Conservation (phyloP, 768 basidiomycete species). For the Amanita pallidorosea region DNA sequence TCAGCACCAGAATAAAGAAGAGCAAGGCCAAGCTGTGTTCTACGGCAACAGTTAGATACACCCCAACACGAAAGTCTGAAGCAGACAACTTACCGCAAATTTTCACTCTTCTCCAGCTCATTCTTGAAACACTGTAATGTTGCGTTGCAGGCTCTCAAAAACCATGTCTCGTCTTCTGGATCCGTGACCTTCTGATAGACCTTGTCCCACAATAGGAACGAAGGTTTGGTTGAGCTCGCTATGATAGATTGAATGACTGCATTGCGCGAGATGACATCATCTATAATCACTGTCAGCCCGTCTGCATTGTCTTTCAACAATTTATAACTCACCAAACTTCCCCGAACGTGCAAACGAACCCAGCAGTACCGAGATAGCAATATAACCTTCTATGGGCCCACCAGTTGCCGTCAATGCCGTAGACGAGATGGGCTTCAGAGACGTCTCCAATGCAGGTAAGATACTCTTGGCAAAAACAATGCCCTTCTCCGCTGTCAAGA, state of each 20-base stretch:
- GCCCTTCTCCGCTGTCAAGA: conserved; percentile 30
- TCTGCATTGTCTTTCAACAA: not conserved
- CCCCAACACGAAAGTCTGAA: not conserved
- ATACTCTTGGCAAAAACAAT: conserved; percentile 43
- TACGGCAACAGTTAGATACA: conserved; percentile 14
- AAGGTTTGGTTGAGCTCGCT: conserved; percentile 52
- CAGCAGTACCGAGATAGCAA: conserved; percentile 58
- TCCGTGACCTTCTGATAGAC: conserved; percentile 65
- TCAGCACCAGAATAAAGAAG: conserved; percentile 64
- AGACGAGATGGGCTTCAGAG: conserved; percentile 51
- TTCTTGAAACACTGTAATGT: conserved; percentile 32
- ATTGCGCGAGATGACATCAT: conserved; percentile 38
- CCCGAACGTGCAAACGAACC: conserved; percentile 44
- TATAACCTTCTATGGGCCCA: conserved; percentile 79
- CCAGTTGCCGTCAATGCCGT: conserved; percentile 49
- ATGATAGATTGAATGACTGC: conserved; percentile 34
- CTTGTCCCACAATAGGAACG: conserved; percentile 84
- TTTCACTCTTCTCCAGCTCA: conserved; percentile 42
- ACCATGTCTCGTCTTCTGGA: conserved; percentile 61
- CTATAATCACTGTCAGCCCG: conserved; percentile 15
- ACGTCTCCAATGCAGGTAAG: conserved; percentile 54
- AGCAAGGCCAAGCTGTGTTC: conserved; percentile 51
- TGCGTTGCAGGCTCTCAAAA: conserved; percentile 54
- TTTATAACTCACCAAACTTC: conserved; percentile 38
- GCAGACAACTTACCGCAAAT: conserved; percentile 34